These are phyloP conservation scores for Actinomortierella ambigua DNA, from an alignment of 371 early-diverging fungal genomes.

Conservation along the genomic window DNA sequence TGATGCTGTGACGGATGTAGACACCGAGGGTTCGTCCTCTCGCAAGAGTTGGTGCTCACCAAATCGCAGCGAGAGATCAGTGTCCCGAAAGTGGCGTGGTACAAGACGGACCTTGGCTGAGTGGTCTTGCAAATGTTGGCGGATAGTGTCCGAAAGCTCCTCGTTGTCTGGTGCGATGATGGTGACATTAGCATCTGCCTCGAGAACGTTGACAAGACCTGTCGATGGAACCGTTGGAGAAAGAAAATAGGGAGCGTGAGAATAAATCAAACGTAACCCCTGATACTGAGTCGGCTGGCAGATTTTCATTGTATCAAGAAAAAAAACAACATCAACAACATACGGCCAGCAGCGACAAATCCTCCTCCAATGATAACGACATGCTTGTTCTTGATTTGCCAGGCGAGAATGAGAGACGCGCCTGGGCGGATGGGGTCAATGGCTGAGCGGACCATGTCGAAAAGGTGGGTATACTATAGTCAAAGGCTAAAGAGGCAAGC, in stretches of 20 bases:
- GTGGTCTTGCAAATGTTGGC: slow-evolving; percentile 47
- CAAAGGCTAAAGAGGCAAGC: too few relatives aligned
- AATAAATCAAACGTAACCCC: background rate
- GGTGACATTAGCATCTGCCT: slow-evolving; percentile 81
- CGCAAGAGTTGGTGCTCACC: slow-evolving; percentile 21
- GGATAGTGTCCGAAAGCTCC: slow-evolving; percentile 69
- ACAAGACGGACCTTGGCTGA: slow-evolving; percentile 66
- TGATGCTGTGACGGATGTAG: background rate
- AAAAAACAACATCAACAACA: slow-evolving; percentile 2
- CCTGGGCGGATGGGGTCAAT: slow-evolving; percentile 65
- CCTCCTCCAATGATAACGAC: slow-evolving; percentile 88
- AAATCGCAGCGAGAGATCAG: slow-evolving; percentile 54
- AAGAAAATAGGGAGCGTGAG: background rate
- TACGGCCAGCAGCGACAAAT: slow-evolving; percentile 78
- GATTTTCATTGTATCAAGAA: background rate
- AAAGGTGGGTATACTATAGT: slow-evolving; percentile 39
- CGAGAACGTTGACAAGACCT: slow-evolving; percentile 72
- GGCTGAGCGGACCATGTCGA: slow-evolving; percentile 37
- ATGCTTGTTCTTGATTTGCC: slow-evolving; percentile 67
- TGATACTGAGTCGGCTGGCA: background rate
- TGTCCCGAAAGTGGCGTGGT: slow-evolving; percentile 60
- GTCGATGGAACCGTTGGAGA: background rate
- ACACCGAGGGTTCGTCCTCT: too few relatives aligned
- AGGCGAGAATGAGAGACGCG: slow-evolving; percentile 83
- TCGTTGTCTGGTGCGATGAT: slow-evolving; percentile 66